Percentiles rank a stretch among this genome's conserved stretches.
Evolutionary conservation across 2,329 filamentous ascomycete genomes (phyloP).

Genomic region (Leptographium wingfieldii): DNA sequence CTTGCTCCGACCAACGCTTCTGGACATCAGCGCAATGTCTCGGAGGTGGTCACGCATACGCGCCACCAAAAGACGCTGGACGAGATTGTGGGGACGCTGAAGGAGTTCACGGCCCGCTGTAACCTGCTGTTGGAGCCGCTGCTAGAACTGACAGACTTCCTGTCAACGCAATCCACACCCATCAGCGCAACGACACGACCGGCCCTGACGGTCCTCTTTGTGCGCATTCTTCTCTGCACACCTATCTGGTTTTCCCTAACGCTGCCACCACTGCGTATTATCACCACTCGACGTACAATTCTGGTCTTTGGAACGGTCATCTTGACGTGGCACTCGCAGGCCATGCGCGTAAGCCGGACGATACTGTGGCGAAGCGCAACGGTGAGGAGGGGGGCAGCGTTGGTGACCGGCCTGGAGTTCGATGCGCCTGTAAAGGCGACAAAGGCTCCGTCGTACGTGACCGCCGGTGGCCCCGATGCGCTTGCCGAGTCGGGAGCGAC

Average conservation of each 20-base stretch:
- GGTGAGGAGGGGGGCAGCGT: slow-evolving; percentile 54
- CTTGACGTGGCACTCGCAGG: slow-evolving; percentile 84
- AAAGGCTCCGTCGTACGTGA: slow-evolving; percentile 14
- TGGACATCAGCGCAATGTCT: slow-evolving; percentile 25
- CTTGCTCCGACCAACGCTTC: slow-evolving; percentile 8
- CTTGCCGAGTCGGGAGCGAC: slow-evolving; percentile 10
- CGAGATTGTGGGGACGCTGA: slow-evolving; percentile 90
- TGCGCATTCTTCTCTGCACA: slow-evolving; percentile 76
- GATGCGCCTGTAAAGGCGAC: slow-evolving; percentile 30
- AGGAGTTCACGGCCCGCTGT: slow-evolving; percentile 80
- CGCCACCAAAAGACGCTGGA: slow-evolving; percentile 89
- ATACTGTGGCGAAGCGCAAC: slow-evolving; percentile 81
- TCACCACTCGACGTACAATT: slow-evolving; percentile 75
- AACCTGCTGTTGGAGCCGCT: slow-evolving; percentile 87
- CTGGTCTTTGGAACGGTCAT: slow-evolving; percentile 78
- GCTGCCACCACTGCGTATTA: slow-evolving; percentile 62
- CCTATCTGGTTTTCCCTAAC: slow-evolving; percentile 80
- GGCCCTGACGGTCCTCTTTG: slow-evolving; percentile 77
- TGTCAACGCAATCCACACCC: slow-evolving; percentile 80
- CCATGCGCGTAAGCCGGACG: slow-evolving; percentile 70
- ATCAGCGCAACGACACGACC: slow-evolving; percentile 86
- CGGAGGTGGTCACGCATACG: slow-evolving; percentile 45
- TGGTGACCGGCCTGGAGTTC: slow-evolving; percentile 72
- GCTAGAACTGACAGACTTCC: slow-evolving; percentile 78
- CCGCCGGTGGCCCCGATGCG: slow-evolving; percentile 14